Evolutionary conservation across 2,329 filamentous ascomycete species (phyloP).

Genomic region (Penicillium vulpinum): DNA sequence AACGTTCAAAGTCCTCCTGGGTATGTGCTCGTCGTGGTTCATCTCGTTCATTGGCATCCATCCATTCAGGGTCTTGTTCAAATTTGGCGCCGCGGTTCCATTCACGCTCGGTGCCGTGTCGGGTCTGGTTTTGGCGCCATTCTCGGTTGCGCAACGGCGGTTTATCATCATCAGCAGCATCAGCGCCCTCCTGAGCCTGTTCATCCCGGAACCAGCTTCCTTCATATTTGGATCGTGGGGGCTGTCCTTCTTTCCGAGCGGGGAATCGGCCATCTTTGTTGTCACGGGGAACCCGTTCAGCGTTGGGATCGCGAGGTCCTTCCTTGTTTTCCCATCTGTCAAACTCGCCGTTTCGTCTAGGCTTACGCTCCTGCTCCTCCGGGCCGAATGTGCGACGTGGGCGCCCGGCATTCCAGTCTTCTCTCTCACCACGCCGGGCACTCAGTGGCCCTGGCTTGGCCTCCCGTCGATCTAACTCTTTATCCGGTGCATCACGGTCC

Average conservation of each 20-base stretch:
- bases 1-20: conserved; percentile 88
- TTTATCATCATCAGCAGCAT: conserved; percentile 44
- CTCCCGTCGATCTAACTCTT: conserved; percentile 42
- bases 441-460: conserved; percentile 33
- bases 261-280: conserved; percentile 59
- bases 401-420: conserved; percentile 45
- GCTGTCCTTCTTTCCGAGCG: conserved; percentile 61
- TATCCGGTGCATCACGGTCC: conserved; percentile 38
- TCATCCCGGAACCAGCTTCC: conserved; percentile 73
- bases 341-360: conserved; percentile 45
- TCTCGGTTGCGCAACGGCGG: conserved; percentile 62
- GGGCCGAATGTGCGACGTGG: conserved; percentile 42
- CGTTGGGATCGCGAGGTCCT: conserved; percentile 53
- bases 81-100: conserved; percentile 55
- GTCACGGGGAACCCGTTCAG: conserved; percentile 53
- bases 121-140: conserved; percentile 54
- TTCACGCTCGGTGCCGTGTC: conserved; percentile 52
- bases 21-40: conserved; percentile 72
- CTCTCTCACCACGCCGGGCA: conserved; percentile 41
- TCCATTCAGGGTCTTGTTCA: conserved; percentile 88
- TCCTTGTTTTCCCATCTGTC: conserved; percentile 46
- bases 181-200: conserved; percentile 36
- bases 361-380: conserved; percentile 45
- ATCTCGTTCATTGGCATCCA: conserved; percentile 69
- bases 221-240: conserved; percentile 64